These are phyloP conservation scores for Ceratocystiopsis minuta DNA, from an alignment of 2,329 filamentous ascomycete species.

Conservation along the genomic window DNA sequence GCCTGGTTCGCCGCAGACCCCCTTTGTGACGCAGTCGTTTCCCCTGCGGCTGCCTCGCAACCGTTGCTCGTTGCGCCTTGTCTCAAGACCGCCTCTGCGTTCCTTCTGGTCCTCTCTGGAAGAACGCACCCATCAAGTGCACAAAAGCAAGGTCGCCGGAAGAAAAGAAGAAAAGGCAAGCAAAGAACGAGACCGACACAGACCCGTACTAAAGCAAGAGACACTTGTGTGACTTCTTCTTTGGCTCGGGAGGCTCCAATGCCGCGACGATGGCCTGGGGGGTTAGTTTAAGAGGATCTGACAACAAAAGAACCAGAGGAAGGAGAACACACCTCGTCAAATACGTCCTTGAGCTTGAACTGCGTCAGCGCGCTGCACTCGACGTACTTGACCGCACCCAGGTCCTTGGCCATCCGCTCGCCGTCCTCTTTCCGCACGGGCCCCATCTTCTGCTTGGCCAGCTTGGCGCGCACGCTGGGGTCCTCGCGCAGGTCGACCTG, in stretches of 20 bases:
- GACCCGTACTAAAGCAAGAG: conserved; percentile 37
- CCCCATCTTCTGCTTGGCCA: conserved; percentile 88
- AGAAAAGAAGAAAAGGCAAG: conserved; percentile 9
- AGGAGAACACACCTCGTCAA: conserved; percentile 64
- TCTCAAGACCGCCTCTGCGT: too few relatives aligned
- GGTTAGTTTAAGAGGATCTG: not conserved
- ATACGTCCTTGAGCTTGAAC: conserved; percentile 97
- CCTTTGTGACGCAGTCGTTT: too few relatives aligned
- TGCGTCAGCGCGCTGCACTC: conserved; percentile 97
- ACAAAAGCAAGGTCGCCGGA: conserved; percentile 1
- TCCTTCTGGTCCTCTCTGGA: too few relatives aligned
- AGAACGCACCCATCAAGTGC: too few relatives aligned
- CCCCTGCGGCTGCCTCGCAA: too few relatives aligned
- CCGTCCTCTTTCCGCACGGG: conserved; percentile 86
- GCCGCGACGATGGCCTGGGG: conserved; percentile 82
- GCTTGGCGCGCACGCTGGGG: conserved; percentile 69
- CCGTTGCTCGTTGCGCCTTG: too few relatives aligned
- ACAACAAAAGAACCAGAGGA: not conserved
- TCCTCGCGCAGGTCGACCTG: conserved; percentile 94
- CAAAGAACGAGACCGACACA: conserved; percentile 1
- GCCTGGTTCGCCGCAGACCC: too few relatives aligned
- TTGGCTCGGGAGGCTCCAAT: conserved; percentile 68
- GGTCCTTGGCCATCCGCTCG: conserved; percentile 87
- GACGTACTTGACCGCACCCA: conserved; percentile 97
- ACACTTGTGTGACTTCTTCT: conserved; percentile 59